Base-by-base conservation (phyloP, 495 filamentous ascomycete species). In the Oleoguttula mirabilis region DNA sequence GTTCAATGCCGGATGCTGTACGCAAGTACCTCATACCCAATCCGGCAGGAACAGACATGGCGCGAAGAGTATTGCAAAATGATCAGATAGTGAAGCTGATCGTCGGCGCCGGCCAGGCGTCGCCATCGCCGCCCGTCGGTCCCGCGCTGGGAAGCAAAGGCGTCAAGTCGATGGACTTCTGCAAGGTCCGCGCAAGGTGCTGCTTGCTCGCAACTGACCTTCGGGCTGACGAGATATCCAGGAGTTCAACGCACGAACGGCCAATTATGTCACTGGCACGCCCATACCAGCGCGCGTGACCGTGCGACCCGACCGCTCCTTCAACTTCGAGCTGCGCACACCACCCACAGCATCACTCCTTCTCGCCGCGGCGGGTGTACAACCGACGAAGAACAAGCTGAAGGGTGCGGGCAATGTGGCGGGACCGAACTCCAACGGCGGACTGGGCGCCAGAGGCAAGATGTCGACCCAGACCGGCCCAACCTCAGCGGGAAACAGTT, bases 121-220 rank as follows among this genome's bases (percentile, higher is more conserved):
- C 80, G 47, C 90, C 90, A 22, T 88, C 85, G 66, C 92, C 90
- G n/a, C 90, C 90, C 2, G 86, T 99, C 56, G 92, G 92, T 66
- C 92, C 92, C 21, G 92, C 90, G 32, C 71, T 99, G 49, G 90
- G 90, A 61, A 88, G 82, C 62, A 96, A 94, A 70, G 90, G 90
- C 69, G 83, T 99, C 30, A 99, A 99, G 70, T 88, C 82, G 46
- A 99, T 99, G 82, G 92, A 99, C 65, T 96, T 96, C 61, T 96
- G 90, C 74, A 98, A 98, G 75, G 90, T 95, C n/a, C n/a, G n/a
- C n/a, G n/a, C n/a, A n/a, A n/a, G n/a, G n/a, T n/a, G n/a, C n/a
- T n/a, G n/a, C n/a, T n/a, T n/a, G n/a, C n/a, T n/a, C n/a, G n/a
- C n/a, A n/a, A n/a, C n/a, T n/a, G n/a, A n/a, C n/a, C n/a, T n/a